Conservation (phyloP, 2,329 filamentous ascomycete genomes). For the Dryadomyces quercivorus region DNA sequence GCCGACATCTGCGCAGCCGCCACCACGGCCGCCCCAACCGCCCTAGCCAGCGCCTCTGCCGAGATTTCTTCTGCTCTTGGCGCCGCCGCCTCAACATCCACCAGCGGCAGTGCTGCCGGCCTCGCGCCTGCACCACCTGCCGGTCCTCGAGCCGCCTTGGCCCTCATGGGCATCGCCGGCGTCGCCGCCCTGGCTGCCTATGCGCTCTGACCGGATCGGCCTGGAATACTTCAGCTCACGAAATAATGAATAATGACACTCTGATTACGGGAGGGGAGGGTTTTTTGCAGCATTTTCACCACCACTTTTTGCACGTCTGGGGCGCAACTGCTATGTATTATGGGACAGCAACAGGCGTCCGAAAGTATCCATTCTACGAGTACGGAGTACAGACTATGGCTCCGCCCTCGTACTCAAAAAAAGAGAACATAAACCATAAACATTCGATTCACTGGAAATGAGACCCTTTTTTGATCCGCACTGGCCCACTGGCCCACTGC, state of each 20-base stretch:
- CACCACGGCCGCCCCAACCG: conserved; percentile 3
- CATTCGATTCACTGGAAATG: background rate
- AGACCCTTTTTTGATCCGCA: too few relatives aligned
- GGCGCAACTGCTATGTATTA: too few relatives aligned
- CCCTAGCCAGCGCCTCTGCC: conserved; percentile 6
- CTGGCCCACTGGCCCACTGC: background rate
- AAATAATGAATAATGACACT: too few relatives aligned
- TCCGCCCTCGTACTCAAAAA: too few relatives aligned
- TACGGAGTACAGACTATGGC: too few relatives aligned
- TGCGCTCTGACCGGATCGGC: background rate
- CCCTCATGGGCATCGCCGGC: conserved; percentile 7
- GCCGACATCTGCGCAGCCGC: conserved; percentile 9
- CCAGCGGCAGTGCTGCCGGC: background rate
- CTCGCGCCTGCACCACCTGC: conserved; percentile 3
- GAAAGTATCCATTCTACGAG: too few relatives aligned
- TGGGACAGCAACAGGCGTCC: too few relatives aligned
- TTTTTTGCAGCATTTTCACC: too few relatives aligned
- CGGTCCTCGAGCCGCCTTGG: conserved; percentile 4
- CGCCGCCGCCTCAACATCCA: conserved; percentile 1
- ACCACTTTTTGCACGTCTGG: too few relatives aligned
- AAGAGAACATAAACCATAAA: too few relatives aligned
- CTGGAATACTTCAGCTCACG: too few relatives aligned
- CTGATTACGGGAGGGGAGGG: too few relatives aligned
- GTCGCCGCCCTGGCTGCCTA: conserved; percentile 8
- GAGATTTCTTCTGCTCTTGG: conserved; percentile 6